phyloP scores from a whole-genome alignment of 352 stramenopile species.

The Phytophthora sp. region DNA sequence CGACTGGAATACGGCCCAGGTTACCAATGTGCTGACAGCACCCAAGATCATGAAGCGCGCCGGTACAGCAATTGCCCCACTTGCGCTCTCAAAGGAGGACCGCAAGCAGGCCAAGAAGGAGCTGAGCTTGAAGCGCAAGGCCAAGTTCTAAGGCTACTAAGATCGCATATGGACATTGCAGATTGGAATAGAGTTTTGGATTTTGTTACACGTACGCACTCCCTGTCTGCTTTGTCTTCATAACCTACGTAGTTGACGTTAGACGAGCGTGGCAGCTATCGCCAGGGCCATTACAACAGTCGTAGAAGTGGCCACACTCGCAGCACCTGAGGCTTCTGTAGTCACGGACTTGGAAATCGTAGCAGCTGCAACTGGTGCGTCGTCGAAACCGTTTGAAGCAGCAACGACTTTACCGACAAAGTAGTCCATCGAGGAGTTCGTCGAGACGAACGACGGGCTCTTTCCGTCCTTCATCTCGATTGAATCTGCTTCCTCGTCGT shows the following conservation, averaged over 20 bases:
- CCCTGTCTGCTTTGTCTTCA: conserved; percentile 10
- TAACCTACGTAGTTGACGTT: conserved; percentile 17
- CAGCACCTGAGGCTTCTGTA: conserved; percentile 17
- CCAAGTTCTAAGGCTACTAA: conserved; percentile 65
- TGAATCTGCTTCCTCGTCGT: conserved; percentile 23
- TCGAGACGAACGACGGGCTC: conserved; percentile 42
- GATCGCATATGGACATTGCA: background rate
- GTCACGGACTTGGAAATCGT: conserved; percentile 21
- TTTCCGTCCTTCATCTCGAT: conserved; percentile 37
- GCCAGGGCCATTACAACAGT: conserved; percentile 10
- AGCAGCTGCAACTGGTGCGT: background rate
- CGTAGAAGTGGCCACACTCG: background rate
- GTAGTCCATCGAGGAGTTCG: conserved; percentile 32
- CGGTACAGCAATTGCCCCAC: conserved; percentile 94
- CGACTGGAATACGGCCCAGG: conserved; percentile 94
- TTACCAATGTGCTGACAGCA: conserved; percentile 93
- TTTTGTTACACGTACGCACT: conserved; percentile 33
- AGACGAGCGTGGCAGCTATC: conserved; percentile 10
- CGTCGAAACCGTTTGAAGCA: conserved; percentile 20
- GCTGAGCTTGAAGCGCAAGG: conserved; percentile 79
- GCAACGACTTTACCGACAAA: conserved; percentile 36
- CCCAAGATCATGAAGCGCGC: conserved; percentile 93
- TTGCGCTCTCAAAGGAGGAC: conserved; percentile 88
- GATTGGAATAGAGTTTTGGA: conserved; percentile 39
- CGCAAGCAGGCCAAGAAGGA: conserved; percentile 86